Evolutionary conservation across 495 filamentous ascomycete species (phyloP), one percentile per base, ranked within the genome.

Genomic region (Daldinia vernicosa): DNA sequence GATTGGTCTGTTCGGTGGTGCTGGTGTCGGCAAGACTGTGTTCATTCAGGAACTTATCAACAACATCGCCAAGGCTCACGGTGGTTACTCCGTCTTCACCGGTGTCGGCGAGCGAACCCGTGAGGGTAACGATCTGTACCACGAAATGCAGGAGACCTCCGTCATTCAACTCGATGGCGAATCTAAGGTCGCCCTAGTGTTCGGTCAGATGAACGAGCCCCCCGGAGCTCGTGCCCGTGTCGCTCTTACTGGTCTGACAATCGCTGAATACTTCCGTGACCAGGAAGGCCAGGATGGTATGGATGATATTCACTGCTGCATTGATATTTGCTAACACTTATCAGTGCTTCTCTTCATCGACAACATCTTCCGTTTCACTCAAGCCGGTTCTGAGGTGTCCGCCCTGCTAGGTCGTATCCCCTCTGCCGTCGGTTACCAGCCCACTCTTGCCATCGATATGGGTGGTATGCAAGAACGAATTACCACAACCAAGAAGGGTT

Each of bases 81-180:
- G 95, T 95, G 95, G 95, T 95, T 99, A 96, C 92, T 99, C 95
- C 73, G 96, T 99, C 78, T 99, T 99, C 91, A 97, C 93, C 81
- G 95, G 95, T 93, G 95, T 99, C 84, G 95, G 95, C 79, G 95
- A 99, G 92, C 95, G 95, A 88, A 99, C 95, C 79, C 95, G 95
- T 91, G 95, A 99, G 90, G 95, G 95, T 90, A 99, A 99, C 90
- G 95, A 99, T 91, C 86, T 99, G 89, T 99, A 99, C 91, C 96
- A 99, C 88, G 95, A 99, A 92, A 99, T 99, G 95, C 95, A 99
- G 88, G 94, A 99, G 88, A 99, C 95, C 79, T 90, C 90, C 86
- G 95, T 99, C 89, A 99, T 99, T 85, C 87, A 99, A 84, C 93
- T 99, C 69, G 95, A 99, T 71, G 95, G 95, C 85, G 94, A 97